These are phyloP conservation scores for Nicotiana undulata DNA, from an alignment of 257 asterid genomes.

Conservation along the genomic window DNA sequence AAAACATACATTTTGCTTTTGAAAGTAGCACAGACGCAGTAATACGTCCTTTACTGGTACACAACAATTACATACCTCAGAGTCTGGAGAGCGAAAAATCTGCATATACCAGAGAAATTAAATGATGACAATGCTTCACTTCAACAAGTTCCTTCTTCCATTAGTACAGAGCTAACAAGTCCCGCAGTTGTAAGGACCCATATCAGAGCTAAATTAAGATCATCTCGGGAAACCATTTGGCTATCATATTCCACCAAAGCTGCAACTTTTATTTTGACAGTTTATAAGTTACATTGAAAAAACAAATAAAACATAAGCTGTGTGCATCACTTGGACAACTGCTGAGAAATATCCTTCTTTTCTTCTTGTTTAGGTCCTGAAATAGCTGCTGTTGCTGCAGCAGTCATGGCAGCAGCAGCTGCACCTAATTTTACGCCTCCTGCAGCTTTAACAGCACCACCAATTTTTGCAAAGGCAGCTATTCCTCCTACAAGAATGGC, in stretches of 20 bases:
- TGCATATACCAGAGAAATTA: neutral
- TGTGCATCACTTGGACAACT: slow-evolving; percentile 14
- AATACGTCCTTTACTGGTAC: neutral
- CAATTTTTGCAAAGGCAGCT: slow-evolving; percentile 82
- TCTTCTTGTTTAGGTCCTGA: slow-evolving; percentile 59
- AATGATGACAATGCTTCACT: neutral
- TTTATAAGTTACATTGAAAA: neutral
- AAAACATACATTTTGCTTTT: neutral
- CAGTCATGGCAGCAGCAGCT: slow-evolving; percentile 88
- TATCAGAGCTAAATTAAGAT: neutral
- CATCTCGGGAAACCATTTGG: neutral
- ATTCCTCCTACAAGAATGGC: slow-evolving; percentile 82
- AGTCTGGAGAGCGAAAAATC: neutral
- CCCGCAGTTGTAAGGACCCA: neutral
- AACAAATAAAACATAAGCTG: neutral
- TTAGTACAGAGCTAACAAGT: neutral
- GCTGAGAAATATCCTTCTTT: slow-evolving; percentile 29
- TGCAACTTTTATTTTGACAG: neutral
- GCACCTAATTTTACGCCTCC: slow-evolving; percentile 80
- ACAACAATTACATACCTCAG: neutral
- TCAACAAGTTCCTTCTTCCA: neutral
- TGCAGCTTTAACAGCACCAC: slow-evolving; percentile 77
- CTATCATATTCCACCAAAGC: neutral
- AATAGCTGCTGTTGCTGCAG: slow-evolving; percentile 83
- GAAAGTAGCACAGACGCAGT: neutral